These are phyloP conservation scores for Auriscalpium microsporum DNA, from an alignment of 768 basidiomycete species.

Conservation along the genomic window DNA sequence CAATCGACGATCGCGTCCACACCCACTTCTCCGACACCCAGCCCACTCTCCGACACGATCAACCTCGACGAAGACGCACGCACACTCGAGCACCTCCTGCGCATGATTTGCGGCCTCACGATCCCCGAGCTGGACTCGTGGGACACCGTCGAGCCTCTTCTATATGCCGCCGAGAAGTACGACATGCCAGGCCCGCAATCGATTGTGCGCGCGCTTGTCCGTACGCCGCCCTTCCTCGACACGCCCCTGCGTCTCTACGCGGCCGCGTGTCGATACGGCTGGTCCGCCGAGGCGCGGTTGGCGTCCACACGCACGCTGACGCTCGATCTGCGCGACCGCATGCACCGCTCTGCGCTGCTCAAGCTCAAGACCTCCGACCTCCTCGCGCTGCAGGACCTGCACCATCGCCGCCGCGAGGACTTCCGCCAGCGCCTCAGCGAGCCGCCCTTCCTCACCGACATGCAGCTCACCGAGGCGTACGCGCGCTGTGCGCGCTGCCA, in stretches of 20 bases:
- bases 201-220: slow-evolving; percentile 48
- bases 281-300: slow-evolving; percentile 45
- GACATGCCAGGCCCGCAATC: slow-evolving; percentile 60
- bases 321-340: slow-evolving; percentile 40
- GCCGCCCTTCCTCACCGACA: slow-evolving; percentile 37
- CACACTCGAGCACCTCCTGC: slow-evolving; percentile 47
- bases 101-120: slow-evolving; percentile 54
- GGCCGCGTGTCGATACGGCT: slow-evolving; percentile 48
- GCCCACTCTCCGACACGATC: slow-evolving; percentile 29
- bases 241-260: slow-evolving; percentile 47
- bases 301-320: slow-evolving; percentile 50
- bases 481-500: slow-evolving; percentile 49
- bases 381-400: slow-evolving; percentile 46
- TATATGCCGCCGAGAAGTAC: slow-evolving; percentile 61
- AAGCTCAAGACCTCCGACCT: slow-evolving; percentile 43
- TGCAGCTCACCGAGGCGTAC: slow-evolving; percentile 34
- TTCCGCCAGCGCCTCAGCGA: slow-evolving; percentile 42
- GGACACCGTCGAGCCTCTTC: slow-evolving; percentile 46
- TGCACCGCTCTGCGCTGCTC: slow-evolving; percentile 35
- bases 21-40: neutral
- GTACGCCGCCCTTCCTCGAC: slow-evolving; percentile 40
- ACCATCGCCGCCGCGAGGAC: slow-evolving; percentile 42
- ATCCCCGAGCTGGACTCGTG: slow-evolving; percentile 41
- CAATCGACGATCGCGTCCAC: slow-evolving; percentile 16
- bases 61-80: slow-evolving; percentile 49